phyloP scores from a whole-genome alignment of 257 asterid genomes.

The Solanum piurae region DNA sequence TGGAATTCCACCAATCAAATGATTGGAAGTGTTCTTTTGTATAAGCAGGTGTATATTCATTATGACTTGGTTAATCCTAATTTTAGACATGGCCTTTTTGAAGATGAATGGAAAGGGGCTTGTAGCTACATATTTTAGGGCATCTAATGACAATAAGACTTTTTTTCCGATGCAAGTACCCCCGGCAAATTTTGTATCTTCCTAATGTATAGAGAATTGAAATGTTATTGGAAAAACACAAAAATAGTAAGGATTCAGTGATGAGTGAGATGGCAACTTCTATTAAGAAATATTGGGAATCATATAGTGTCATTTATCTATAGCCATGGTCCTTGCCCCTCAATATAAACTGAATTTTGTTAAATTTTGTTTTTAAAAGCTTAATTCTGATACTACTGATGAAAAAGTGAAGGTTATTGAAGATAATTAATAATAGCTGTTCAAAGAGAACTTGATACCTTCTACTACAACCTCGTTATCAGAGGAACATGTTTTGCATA shows the following conservation, averaged over 20 bases:
- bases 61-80: neutral
- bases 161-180: neutral
- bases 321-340: neutral
- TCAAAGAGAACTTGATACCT: neutral
- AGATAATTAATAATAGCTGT: neutral
- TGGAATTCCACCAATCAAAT: neutral
- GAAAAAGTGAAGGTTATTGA: neutral
- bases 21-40: neutral
- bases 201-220: neutral
- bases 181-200: neutral
- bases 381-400: neutral
- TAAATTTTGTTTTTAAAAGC: neutral
- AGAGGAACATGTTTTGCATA: neutral
- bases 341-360: neutral
- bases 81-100: neutral
- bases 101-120: neutral
- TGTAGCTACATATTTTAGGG: neutral
- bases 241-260: neutral
- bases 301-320: neutral
- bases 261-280: neutral
- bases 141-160: neutral
- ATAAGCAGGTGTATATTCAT: neutral
- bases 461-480: neutral
- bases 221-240: neutral
- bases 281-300: neutral